Conservation (phyloP, 495 filamentous ascomycete genomes). For the Rostrohypoxylon terebratum region DNA sequence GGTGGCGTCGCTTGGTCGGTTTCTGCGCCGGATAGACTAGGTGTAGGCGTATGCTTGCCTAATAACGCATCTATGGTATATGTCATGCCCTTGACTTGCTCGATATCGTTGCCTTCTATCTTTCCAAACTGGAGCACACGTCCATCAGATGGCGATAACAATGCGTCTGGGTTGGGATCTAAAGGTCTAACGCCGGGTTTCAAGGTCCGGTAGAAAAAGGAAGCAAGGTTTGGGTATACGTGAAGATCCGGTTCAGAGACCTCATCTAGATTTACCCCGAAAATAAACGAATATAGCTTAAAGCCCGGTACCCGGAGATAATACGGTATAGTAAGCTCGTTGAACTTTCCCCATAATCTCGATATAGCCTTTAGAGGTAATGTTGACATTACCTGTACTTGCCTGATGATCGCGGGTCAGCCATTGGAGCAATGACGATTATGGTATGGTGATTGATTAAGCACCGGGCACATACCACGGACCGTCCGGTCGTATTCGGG, state of each 20-base stretch:
- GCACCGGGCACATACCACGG: conserved; percentile 72
- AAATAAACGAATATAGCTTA: conserved; percentile 89
- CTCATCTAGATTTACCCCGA: conserved; percentile 93
- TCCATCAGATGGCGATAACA: conserved; percentile 91
- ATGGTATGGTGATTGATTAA: neutral
- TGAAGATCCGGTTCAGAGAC: conserved; percentile 88
- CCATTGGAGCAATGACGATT: conserved; percentile 8
- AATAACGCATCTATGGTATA: conserved; percentile 95
- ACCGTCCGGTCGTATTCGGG: conserved; percentile 82
- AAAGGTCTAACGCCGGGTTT: conserved; percentile 92
- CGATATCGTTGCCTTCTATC: conserved; percentile 93
- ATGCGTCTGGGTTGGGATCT: conserved; percentile 78
- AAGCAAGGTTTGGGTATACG: conserved; percentile 88
- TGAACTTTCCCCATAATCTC: conserved; percentile 93
- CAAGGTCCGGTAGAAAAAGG: conserved; percentile 96
- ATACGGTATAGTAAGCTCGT: conserved; percentile 90
- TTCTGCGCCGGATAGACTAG: conserved; percentile 52
- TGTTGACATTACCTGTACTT: conserved; percentile 96
- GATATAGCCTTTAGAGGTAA: conserved; percentile 94
- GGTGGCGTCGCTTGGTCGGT: conserved; percentile 34
- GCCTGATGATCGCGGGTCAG: conserved; percentile 63
- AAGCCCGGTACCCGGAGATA: conserved; percentile 95
- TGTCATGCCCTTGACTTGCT: conserved; percentile 98
- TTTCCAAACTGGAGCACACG: conserved; percentile 90
- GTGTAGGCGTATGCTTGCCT: conserved; percentile 68